A percentile compares a stretch with the other conserved stretches of the same genome.
Evolutionary conservation across 2,329 filamentous ascomycete genomes (phyloP).

Genomic region (Diaporthe sp.): DNA sequence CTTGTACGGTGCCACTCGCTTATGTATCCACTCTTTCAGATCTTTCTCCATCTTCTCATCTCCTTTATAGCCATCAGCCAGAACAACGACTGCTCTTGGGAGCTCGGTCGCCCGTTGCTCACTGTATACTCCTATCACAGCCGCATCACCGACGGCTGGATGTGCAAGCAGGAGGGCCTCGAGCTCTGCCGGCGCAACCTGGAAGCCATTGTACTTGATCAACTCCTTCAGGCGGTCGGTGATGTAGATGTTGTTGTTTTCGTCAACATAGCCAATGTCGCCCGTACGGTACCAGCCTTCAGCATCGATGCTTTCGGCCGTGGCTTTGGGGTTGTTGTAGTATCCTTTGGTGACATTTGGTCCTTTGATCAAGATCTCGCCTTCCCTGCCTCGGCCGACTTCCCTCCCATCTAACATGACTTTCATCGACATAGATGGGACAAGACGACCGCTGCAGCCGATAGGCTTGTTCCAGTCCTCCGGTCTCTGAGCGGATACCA

Average conservation of each 20-base stretch:
- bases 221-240: conserved; percentile 63
- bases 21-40: conserved; percentile 45
- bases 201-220: conserved; percentile 28
- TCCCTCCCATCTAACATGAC: conserved; percentile 74
- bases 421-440: conserved; percentile 83
- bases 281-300: conserved; percentile 71
- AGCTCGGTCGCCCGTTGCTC: conserved; percentile 71
- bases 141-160: conserved; percentile 13
- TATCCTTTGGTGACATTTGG: conserved; percentile 70
- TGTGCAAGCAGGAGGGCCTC: conserved; percentile 17
- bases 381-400: conserved; percentile 59
- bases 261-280: conserved; percentile 47
- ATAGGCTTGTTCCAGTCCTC: conserved; percentile 80
- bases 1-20: conserved; percentile 63
- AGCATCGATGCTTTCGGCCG: conserved; percentile 57
- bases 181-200: conserved; percentile 25
- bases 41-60: conserved; percentile 45
- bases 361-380: conserved; percentile 49
- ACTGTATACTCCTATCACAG: conserved; percentile 39
- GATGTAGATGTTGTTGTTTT: conserved; percentile 57
- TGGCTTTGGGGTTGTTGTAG: conserved; percentile 66
- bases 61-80: conserved; percentile 51
- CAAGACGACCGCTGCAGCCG: conserved; percentile 80
- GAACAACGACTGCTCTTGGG: conserved; percentile 73
- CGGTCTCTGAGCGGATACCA: conserved; percentile 78